Percentiles rank a stretch among this genome's conserved stretches.
Evolutionary conservation across 1,284 basidiomycete genomes (phyloP).

Genomic region (Rhodotorula sp.): DNA sequence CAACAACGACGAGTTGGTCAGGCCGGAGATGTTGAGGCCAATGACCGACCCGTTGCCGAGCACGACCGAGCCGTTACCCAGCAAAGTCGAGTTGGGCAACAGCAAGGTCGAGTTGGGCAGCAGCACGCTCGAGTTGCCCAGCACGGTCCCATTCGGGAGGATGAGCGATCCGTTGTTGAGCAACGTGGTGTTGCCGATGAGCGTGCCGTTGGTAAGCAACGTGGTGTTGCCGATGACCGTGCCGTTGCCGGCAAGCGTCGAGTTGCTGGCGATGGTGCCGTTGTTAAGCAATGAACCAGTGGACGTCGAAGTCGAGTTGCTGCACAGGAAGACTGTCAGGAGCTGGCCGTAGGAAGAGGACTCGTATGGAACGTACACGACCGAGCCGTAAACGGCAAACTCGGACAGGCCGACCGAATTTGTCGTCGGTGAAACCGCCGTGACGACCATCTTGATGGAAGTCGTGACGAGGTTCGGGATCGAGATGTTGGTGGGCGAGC

Average conservation of each 20-base stretch:
- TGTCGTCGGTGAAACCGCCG: conserved; percentile 22
- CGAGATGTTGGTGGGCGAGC: conserved; percentile 26
- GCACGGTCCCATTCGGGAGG: neutral
- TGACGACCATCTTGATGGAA: conserved; percentile 26
- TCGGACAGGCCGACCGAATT: conserved; percentile 25
- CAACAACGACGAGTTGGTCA: neutral
- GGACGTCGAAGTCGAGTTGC: neutral
- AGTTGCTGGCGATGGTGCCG: neutral
- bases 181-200: conserved; percentile 1
- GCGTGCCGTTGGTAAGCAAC: neutral
- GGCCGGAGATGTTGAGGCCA: too few species aligned
- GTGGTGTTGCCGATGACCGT: neutral
- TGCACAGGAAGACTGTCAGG: neutral
- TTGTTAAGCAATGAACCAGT: neutral
- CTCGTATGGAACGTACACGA: conserved; percentile 3
- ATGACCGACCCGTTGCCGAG: too few species aligned
- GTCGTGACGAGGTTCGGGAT: conserved; percentile 26
- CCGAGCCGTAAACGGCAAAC: conserved; percentile 27
- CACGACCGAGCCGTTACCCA: neutral
- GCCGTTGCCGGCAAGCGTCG: neutral
- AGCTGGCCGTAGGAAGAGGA: too few species aligned
- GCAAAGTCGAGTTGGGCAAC: neutral
- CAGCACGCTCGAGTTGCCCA: neutral
- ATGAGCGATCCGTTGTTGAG: neutral
- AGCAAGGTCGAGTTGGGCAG: conserved; percentile 4